These are phyloP conservation scores for Carex cristatella DNA, from an alignment of 176 grass and related monocot species.

Conservation along the genomic window DNA sequence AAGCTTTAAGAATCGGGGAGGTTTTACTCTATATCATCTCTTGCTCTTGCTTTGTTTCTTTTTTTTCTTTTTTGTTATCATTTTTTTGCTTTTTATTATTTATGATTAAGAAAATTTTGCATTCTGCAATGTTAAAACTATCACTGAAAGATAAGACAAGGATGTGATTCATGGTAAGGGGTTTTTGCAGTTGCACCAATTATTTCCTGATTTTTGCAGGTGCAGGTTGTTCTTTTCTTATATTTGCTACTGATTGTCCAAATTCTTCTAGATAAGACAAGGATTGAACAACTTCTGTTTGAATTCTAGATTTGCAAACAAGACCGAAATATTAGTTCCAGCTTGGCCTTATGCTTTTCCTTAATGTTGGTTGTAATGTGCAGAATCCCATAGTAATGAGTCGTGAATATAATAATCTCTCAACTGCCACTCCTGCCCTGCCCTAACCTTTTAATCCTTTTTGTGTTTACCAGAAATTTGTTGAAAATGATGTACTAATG, in stretches of 20 bases:
- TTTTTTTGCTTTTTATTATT: not conserved
- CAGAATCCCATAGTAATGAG: not conserved
- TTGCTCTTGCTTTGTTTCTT: not conserved
- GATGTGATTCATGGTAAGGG: not conserved
- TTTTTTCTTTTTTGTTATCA: not conserved
- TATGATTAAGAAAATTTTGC: not conserved
- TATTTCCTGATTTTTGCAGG: not conserved
- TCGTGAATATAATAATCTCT: not conserved
- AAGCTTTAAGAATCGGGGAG: constrained; percentile 91
- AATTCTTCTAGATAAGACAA: not conserved
- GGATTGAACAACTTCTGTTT: not conserved
- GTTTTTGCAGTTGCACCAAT: not conserved
- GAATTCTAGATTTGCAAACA: not conserved
- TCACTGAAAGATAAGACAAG: not conserved
- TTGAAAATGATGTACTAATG: constrained; percentile 88
- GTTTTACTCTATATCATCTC: constrained; percentile 32
- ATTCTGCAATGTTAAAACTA: not conserved
- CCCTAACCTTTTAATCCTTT: not conserved
- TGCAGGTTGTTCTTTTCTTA: not conserved
- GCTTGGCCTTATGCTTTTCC: not conserved
- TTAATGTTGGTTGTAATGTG: not conserved
- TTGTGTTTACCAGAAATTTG: constrained; percentile 62
- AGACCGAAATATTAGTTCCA: not conserved
- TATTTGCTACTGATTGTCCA: not conserved
- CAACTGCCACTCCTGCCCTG: no score